A percentile compares a stretch with the other conserved stretches of the same genome.
phyloP scores from a whole-genome alignment of 1,284 basidiomycete genomes.

The Pholiota adiposa region DNA sequence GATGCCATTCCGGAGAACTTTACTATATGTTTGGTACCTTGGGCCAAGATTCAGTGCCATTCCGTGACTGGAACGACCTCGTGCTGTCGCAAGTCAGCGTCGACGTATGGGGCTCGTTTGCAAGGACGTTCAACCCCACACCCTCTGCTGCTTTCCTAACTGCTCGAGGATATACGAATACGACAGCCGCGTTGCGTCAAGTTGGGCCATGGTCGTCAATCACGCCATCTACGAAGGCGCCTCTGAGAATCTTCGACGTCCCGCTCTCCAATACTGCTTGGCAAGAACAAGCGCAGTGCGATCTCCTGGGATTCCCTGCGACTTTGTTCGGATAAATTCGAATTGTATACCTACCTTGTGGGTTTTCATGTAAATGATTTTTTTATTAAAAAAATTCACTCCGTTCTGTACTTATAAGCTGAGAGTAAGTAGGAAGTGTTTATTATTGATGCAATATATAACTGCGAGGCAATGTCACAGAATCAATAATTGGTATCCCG shows the following conservation, averaged over 20 bases:
- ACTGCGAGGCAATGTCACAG: too few species aligned
- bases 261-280: constrained; percentile 22
- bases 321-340: constrained; percentile 18
- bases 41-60: constrained; percentile 25
- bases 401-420: too few species aligned
- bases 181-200: constrained; percentile 21
- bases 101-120: constrained; percentile 35
- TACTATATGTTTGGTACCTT: constrained; percentile 31
- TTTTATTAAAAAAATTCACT: too few species aligned
- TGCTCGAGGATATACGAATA: constrained; percentile 32
- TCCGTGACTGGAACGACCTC: constrained; percentile 34
- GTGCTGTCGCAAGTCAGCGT: constrained; percentile 31
- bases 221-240: constrained; percentile 15
- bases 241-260: constrained; percentile 26
- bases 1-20: constrained; percentile 38
- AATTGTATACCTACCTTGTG: not conserved
- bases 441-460: too few species aligned
- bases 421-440: too few species aligned
- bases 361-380: too few species aligned
- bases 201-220: constrained; percentile 22
- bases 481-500: too few species aligned
- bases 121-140: constrained; percentile 35
- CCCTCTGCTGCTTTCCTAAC: constrained; percentile 28
- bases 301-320: constrained; percentile 26
- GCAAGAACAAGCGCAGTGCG: constrained; percentile 26